Evolutionary conservation across 2,329 filamentous ascomycete species (phyloP), one percentile per base, ranked within the genome.

Genomic region (Daldinia sp.): DNA sequence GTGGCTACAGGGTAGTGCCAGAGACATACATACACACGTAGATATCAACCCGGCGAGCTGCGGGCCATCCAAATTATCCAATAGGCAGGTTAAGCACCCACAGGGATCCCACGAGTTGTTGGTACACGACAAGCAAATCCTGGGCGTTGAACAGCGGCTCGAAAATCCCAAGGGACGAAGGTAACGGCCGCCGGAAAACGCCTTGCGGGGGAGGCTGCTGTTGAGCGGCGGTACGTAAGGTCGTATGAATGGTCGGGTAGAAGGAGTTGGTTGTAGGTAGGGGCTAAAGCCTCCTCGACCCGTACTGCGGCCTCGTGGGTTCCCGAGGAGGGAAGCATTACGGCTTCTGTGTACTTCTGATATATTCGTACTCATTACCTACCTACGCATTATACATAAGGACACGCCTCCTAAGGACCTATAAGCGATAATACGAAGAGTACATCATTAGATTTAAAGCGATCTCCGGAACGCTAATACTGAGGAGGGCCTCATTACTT

Each of bases 81-180:
- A 57, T 48, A 45, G 47, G 43, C 23, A 15, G 25, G 7, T 49
- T 39, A 39, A 6, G 41, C 41, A 43, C 41, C 41, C n/a, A 32
- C 53, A 56, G 41, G 53, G 53, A 41, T 57, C 17, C 5, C 5
- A 32, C 23, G n/a, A 48, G 41, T 21, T 11, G 53, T 49, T 57
- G 53, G 53, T 23, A 30, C 27, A 43, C 11, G 7, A 43, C 39
- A 11, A 43, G 21, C 25, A 43, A 41, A 43, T 25, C 11, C 10
- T 50, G 47, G 47, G 19, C 19, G 3, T 17, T 30, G n/a, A 25
- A 10, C 30, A 6, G 29, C 34, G 34, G 34, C 15, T 37, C 34
- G 6, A 37, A 37, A 37, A n/a, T n/a, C 17, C 11, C 29, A 5
- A 29, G 23, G 13, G 13, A 10, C 25, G 17, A 21, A 35, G 47